A percentile compares a stretch with the other conserved stretches of the same genome.
phyloP scores from a whole-genome alignment of 495 filamentous ascomycete genomes.

The Hypoxylon subgilvum region DNA sequence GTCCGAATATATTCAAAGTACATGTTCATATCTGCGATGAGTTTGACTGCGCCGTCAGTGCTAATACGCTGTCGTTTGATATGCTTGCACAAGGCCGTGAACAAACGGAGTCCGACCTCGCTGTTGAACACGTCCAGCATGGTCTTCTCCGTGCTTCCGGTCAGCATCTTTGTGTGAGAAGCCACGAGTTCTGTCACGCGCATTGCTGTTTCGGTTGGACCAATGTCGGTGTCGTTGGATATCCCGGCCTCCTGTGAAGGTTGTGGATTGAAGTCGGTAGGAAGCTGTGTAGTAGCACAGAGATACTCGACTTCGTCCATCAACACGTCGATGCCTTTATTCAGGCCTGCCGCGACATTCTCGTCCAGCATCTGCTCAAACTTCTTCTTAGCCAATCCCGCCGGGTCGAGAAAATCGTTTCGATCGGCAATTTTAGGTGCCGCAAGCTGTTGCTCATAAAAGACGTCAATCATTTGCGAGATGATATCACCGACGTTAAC shows the following conservation, averaged over 20 bases:
- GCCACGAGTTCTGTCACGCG: constrained; percentile 83
- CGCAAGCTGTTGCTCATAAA: constrained; percentile 94
- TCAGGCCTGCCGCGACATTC: constrained; percentile 91
- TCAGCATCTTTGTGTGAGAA: constrained; percentile 87
- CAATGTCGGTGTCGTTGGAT: constrained; percentile 67
- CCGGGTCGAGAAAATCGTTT: constrained; percentile 92
- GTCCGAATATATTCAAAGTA: constrained; percentile 85
- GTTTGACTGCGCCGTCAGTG: constrained; percentile 84
- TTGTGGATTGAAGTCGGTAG: constrained; percentile 87
- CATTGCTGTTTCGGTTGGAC: constrained; percentile 76
- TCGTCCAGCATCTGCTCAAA: constrained; percentile 99
- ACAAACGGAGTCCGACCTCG: constrained; percentile 92
- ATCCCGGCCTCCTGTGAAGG: constrained; percentile 22
- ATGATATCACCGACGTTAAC: constrained; percentile 99
- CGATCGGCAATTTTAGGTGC: constrained; percentile 81
- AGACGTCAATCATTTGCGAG: constrained; percentile 98
- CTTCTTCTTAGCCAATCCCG: constrained; percentile 91
- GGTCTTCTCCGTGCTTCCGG: constrained; percentile 92
- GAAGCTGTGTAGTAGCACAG: constrained; percentile 82
- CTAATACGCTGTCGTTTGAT: constrained; percentile 93
- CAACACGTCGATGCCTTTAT: constrained; percentile 96
- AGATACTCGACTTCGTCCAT: constrained; percentile 99
- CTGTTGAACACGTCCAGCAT: constrained; percentile 99
- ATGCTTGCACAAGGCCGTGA: constrained; percentile 91
- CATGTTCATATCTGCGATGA: constrained; percentile 96